A percentile compares a stretch with the other conserved stretches of the same genome.
Evolutionary conservation across 345 rosid genomes (phyloP).

Genomic region (Camelina neglecta): DNA sequence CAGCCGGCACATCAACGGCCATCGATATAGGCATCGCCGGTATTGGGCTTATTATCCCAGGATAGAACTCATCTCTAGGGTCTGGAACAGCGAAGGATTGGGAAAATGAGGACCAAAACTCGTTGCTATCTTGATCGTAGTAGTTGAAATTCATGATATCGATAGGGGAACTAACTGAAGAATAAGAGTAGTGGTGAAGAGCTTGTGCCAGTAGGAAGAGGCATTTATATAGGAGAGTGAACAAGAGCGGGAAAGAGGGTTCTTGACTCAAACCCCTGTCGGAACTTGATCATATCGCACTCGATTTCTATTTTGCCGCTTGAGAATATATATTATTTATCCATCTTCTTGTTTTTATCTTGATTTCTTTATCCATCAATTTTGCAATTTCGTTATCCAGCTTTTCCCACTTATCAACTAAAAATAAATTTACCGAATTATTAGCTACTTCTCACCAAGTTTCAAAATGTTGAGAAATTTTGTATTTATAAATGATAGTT

Average conservation of each 20-base stretch:
- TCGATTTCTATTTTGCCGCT: constrained; percentile 3
- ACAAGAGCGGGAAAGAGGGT: constrained; percentile 32
- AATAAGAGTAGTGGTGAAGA: background rate
- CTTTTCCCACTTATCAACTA: background rate
- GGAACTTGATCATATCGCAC: constrained; percentile 12
- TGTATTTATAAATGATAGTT: background rate
- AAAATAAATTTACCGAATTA: background rate
- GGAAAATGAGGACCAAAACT: constrained; percentile 32
- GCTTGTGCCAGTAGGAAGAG: background rate
- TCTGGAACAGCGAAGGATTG: background rate
- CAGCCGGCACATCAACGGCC: background rate
- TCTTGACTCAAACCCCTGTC: constrained; percentile 26
- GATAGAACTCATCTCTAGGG: background rate
- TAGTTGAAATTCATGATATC: constrained; percentile 3
- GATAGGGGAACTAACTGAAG: background rate
- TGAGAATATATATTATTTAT: background rate
- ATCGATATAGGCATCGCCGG: constrained; percentile 18
- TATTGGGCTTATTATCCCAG: constrained; percentile 3
- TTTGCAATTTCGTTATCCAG: background rate
- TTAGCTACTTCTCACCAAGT: background rate
- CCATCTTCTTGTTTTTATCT: background rate
- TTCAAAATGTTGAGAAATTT: background rate
- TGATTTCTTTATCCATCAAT: background rate
- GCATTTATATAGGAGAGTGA: constrained; percentile 17
- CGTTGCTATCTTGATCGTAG: constrained; percentile 8